Evolutionary conservation across 345 rosid genomes (phyloP).

Genomic region (Adansonia digitata): DNA sequence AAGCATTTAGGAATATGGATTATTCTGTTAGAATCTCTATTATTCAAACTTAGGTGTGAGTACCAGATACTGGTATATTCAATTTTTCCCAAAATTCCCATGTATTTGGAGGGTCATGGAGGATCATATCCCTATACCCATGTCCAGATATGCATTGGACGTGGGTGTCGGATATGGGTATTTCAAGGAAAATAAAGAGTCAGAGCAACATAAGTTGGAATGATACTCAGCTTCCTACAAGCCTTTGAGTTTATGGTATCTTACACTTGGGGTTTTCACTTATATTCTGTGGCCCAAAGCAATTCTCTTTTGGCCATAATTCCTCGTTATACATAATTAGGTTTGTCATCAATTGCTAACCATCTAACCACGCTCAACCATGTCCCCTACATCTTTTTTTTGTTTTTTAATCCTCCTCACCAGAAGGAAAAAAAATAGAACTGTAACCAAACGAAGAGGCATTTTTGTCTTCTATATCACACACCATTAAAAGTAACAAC

Average conservation of each 20-base stretch:
- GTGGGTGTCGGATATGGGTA: too few species aligned
- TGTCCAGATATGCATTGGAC: too few species aligned
- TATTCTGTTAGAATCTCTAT: too few species aligned
- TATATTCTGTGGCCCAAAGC: neutral
- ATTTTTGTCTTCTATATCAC: neutral
- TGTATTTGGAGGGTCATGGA: too few species aligned
- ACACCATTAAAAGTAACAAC: neutral
- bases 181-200: too few species aligned
- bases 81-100: too few species aligned
- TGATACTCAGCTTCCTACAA: neutral
- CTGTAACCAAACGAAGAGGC: neutral
- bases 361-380: neutral
- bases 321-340: neutral
- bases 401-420: too few species aligned
- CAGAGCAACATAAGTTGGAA: too few species aligned
- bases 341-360: neutral
- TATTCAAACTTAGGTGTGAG: too few species aligned
- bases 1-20: neutral
- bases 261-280: neutral
- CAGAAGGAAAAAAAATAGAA: neutral
- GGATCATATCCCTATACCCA: too few species aligned
- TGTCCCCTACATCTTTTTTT: neutral
- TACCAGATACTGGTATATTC: too few species aligned
- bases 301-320: neutral
- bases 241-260: neutral